Percentiles rank a stretch among this genome's conserved stretches.
Conservation (phyloP, 2,329 filamentous ascomycete genomes). For the Verticillium nonalfalfae region DNA sequence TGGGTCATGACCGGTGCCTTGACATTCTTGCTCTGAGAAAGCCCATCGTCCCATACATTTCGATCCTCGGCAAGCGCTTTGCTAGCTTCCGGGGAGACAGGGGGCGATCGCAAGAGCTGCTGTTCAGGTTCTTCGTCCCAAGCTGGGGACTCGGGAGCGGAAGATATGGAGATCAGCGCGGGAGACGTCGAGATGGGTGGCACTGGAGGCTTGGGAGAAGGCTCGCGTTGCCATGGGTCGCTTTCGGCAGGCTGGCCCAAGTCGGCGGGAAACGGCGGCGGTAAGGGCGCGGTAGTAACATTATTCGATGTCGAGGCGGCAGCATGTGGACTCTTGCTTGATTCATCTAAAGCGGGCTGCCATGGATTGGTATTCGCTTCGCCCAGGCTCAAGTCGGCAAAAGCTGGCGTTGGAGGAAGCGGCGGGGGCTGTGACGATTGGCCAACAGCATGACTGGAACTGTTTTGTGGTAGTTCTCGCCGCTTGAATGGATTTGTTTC, state of each 20-base stretch:
- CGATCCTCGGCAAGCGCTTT: slow-evolving; percentile 32
- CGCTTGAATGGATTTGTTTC: slow-evolving; percentile 50
- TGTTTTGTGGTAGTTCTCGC: slow-evolving; percentile 30
- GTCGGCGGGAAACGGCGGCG: slow-evolving; percentile 32
- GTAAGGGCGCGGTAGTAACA: slow-evolving; percentile 13
- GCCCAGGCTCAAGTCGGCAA: slow-evolving; percentile 34
- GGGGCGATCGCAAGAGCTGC: slow-evolving; percentile 14
- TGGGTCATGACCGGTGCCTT: slow-evolving; percentile 20
- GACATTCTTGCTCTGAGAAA: slow-evolving; percentile 27
- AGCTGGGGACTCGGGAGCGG: slow-evolving; percentile 25
- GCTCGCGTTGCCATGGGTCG: slow-evolving; percentile 9
- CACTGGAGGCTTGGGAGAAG: slow-evolving; percentile 2
- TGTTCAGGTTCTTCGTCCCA: slow-evolving; percentile 27
- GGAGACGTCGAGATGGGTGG: slow-evolving; percentile 10
- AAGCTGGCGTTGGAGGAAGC: slow-evolving; percentile 24
- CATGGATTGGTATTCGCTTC: slow-evolving; percentile 39
- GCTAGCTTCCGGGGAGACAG: slow-evolving; percentile 16
- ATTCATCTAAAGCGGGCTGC: slow-evolving; percentile 25
- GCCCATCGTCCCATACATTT: slow-evolving; percentile 45
- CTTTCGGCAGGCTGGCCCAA: slow-evolving; percentile 33
- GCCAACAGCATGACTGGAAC: slow-evolving; percentile 4
- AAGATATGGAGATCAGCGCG: slow-evolving; percentile 23
- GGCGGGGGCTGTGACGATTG: slow-evolving; percentile 4
- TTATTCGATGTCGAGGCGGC: slow-evolving; percentile 1
- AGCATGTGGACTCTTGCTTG: not conserved